Evolutionary conservation across 164 flowering plant genomes (phyloP).

Genomic region (Platanus orientalis): DNA sequence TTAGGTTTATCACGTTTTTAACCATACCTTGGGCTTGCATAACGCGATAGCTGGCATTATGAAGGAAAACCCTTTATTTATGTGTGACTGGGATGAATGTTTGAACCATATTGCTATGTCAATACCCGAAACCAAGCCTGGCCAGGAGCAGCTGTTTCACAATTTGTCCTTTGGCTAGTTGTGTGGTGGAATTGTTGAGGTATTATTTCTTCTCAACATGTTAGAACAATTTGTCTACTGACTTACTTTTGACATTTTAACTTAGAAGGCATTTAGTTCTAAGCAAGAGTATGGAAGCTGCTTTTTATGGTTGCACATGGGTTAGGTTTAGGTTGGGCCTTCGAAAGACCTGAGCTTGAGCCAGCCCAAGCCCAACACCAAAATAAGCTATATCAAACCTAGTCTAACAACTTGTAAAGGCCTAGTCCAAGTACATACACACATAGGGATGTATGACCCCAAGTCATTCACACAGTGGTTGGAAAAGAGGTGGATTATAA

Average conservation of each 20-base stretch:
- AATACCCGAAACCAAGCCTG: constrained; percentile 80
- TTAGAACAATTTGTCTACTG: not conserved
- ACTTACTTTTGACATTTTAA: not conserved
- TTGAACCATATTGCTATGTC: constrained; percentile 51
- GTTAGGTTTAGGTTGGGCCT: not conserved
- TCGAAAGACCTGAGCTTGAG: too few relatives aligned
- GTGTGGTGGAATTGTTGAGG: constrained; percentile 98
- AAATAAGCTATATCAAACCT: too few relatives aligned
- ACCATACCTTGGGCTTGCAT: constrained; percentile 93
- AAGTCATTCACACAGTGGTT: too few relatives aligned
- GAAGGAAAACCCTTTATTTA: constrained; percentile 57
- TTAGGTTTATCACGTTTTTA: constrained; percentile 93
- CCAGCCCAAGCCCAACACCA: too few relatives aligned
- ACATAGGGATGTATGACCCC: too few relatives aligned
- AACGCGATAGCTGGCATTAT: constrained; percentile 54
- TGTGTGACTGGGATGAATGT: constrained; percentile 78
- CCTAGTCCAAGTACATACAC: too few relatives aligned
- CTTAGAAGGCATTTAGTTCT: not conserved
- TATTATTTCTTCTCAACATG: constrained; percentile 19
- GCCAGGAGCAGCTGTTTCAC: constrained; percentile 75
- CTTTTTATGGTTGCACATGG: not conserved
- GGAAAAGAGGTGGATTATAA: too few relatives aligned
- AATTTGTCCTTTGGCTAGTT: constrained; percentile 91
- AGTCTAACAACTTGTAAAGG: too few relatives aligned
- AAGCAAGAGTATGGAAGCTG: not conserved